These are phyloP conservation scores for Camellia lanceoleosa DNA, from an alignment of 148 eudicot species.

Conservation along the genomic window DNA sequence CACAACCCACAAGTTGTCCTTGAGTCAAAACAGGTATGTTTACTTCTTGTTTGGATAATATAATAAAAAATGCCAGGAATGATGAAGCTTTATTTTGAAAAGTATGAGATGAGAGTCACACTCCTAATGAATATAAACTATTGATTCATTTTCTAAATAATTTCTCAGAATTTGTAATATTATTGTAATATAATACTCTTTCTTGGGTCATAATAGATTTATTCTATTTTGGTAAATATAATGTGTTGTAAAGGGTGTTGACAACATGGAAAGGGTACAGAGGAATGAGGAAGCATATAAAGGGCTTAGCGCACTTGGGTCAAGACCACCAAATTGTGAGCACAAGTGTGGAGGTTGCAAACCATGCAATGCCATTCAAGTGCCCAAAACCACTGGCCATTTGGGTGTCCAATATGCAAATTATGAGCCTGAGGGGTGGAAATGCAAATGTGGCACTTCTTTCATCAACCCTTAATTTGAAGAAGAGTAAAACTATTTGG, in stretches of 20 bases:
- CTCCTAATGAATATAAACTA: no score
- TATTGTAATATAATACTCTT: no score
- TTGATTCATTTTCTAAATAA: no score
- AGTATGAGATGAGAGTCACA: no score
- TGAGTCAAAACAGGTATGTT: constrained; percentile 13
- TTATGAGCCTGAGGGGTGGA: constrained; percentile 24
- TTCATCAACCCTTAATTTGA: constrained; percentile 13
- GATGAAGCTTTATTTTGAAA: no score
- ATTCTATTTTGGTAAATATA: not conserved
- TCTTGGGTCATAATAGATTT: not conserved
- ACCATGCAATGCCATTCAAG: constrained; percentile 26
- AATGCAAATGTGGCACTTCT: constrained; percentile 23
- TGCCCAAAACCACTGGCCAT: constrained; percentile 10
- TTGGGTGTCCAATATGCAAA: constrained; percentile 17
- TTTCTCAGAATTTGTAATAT: no score
- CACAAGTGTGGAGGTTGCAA: constrained; percentile 33
- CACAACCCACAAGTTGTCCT: not conserved
- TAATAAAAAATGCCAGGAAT: no score
- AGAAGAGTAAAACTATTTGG: no score
- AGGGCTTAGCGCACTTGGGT: constrained; percentile 23
- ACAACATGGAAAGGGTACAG: not conserved
- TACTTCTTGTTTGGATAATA: not conserved
- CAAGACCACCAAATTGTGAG: constrained; percentile 41
- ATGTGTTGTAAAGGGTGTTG: not conserved
- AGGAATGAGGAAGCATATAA: constrained; percentile 8